Percentiles rank a stretch among this genome's conserved stretches.
Evolutionary conservation across 345 rosid species (phyloP).

Genomic region (Acer campestre): DNA sequence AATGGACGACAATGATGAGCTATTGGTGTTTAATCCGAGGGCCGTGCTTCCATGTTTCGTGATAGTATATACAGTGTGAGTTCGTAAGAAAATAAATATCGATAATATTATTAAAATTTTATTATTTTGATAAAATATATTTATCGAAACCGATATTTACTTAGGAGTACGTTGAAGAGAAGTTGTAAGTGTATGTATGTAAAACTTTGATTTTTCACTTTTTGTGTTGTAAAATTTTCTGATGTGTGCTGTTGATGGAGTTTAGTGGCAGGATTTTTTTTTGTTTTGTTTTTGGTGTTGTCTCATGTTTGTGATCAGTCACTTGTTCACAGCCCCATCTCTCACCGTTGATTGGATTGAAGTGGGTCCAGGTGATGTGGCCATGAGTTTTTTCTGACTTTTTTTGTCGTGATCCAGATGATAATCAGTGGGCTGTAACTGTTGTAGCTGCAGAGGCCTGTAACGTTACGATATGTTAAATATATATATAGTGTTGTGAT

Average conservation of each 20-base stretch:
- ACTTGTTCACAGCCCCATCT: not conserved
- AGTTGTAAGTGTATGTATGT: slow-evolving; percentile 6
- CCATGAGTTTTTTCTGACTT: not conserved
- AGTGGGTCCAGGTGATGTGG: not conserved
- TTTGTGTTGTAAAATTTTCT: not conserved
- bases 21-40: slow-evolving; percentile 90
- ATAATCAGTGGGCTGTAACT: not conserved
- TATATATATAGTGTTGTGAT: not conserved
- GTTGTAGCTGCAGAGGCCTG: not conserved
- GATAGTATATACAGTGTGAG: slow-evolving; percentile 63
- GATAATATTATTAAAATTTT: no score
- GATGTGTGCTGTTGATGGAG: not conserved
- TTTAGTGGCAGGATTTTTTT: not conserved
- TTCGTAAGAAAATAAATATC: no score
- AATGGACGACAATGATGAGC: slow-evolving; percentile 81
- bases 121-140: no score
- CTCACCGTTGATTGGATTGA: not conserved
- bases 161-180: slow-evolving; percentile 20
- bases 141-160: not conserved
- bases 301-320: not conserved
- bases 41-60: slow-evolving; percentile 98
- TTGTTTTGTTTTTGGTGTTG: not conserved
- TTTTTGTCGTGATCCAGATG: not conserved
- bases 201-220: not conserved
- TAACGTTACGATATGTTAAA: not conserved